Conservation (phyloP, 495 filamentous ascomycete species). For the Penicillium mononematosum region DNA sequence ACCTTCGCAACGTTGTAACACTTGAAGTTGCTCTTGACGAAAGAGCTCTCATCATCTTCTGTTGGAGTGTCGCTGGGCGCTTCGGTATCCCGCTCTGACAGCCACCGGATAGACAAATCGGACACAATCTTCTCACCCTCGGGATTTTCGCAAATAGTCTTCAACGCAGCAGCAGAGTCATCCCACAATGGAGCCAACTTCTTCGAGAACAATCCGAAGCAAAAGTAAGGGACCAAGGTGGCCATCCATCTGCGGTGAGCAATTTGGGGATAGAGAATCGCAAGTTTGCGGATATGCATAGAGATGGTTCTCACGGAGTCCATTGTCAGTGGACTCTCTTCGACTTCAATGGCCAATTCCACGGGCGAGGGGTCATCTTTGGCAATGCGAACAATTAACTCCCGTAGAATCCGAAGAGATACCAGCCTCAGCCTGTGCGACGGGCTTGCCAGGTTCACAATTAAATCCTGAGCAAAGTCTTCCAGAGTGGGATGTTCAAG, state of each 20-base stretch:
- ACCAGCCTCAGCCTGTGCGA: slow-evolving; percentile 69
- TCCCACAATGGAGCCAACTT: slow-evolving; percentile 82
- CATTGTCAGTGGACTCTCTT: slow-evolving; percentile 72
- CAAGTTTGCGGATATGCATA: slow-evolving; percentile 81
- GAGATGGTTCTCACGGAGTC: slow-evolving; percentile 71
- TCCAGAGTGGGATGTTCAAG: slow-evolving; percentile 48
- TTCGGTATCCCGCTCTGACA: slow-evolving; percentile 56
- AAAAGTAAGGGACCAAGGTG: slow-evolving; percentile 72
- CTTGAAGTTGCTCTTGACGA: slow-evolving; percentile 61
- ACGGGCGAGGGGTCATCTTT: slow-evolving; percentile 45
- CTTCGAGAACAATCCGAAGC: slow-evolving; percentile 86
- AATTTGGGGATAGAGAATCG: slow-evolving; percentile 56
- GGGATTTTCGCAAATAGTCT: slow-evolving; percentile 67
- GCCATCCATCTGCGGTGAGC: slow-evolving; percentile 61
- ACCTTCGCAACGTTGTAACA: slow-evolving; percentile 71
- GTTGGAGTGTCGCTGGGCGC: slow-evolving; percentile 19
- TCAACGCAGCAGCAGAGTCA: slow-evolving; percentile 71
- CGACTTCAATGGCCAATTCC: slow-evolving; percentile 60
- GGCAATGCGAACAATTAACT: slow-evolving; percentile 34
- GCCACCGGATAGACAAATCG: slow-evolving; percentile 74
- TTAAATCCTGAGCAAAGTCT: slow-evolving; percentile 58
- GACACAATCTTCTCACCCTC: slow-evolving; percentile 71
- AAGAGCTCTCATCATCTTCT: slow-evolving; percentile 32
- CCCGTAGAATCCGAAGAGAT: slow-evolving; percentile 64
- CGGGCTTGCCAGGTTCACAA: slow-evolving; percentile 67